A percentile compares a stretch with the other conserved stretches of the same genome.
These are phyloP conservation scores for Chalara sp. DNA, from an alignment of 2,329 filamentous ascomycete species.

Conservation along the genomic window DNA sequence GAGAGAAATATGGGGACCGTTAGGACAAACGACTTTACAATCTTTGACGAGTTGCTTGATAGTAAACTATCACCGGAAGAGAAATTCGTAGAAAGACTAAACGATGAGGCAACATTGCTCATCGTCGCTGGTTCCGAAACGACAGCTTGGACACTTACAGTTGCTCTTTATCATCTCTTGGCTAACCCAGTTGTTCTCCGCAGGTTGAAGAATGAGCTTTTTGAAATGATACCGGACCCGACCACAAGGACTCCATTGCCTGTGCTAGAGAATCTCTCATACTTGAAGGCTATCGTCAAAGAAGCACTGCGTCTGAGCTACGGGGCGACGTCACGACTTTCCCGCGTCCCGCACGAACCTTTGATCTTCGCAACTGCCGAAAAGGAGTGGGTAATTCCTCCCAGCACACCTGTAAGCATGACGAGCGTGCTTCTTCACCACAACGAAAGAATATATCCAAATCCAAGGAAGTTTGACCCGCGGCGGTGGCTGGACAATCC, in stretches of 20 bases:
- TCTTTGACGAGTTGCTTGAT: conserved; percentile 9
- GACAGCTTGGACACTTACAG: background rate
- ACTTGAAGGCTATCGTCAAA: background rate
- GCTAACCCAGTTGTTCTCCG: background rate
- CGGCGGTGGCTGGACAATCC: too few relatives aligned
- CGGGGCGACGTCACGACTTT: background rate
- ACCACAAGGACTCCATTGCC: background rate
- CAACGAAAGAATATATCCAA: conserved; percentile 22
- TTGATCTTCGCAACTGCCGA: conserved; percentile 1
- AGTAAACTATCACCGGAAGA: conserved; percentile 12
- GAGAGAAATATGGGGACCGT: too few relatives aligned
- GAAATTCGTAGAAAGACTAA: background rate
- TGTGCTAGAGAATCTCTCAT: background rate
- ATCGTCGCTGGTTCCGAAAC: background rate
- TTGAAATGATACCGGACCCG: background rate
- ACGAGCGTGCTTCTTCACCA: conserved; percentile 24
- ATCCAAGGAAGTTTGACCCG: background rate
- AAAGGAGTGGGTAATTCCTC: conserved; percentile 7
- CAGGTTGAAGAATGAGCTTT: background rate
- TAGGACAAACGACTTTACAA: background rate
- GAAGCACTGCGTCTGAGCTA: background rate
- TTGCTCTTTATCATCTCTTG: background rate
- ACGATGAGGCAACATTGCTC: background rate
- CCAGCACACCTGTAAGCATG: conserved; percentile 31
- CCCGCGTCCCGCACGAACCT: conserved; percentile 14